These are phyloP conservation scores for Coix lacrymajobi DNA, from an alignment of 176 grass and related monocot species.

Conservation along the genomic window DNA sequence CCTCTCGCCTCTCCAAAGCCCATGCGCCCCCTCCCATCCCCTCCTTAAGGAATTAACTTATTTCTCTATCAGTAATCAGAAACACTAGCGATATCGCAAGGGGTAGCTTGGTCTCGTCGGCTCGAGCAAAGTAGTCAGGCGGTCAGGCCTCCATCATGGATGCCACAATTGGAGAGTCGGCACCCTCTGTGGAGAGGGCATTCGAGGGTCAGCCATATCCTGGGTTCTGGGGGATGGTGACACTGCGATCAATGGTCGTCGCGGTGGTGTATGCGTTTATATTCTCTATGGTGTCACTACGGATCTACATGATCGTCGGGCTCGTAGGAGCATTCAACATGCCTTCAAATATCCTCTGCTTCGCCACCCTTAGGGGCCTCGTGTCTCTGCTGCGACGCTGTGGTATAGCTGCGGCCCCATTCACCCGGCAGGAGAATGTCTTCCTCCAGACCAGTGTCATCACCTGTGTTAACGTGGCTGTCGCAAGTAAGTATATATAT, in stretches of 20 bases:
- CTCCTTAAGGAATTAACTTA: background rate
- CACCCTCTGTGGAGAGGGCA: conserved; percentile 37
- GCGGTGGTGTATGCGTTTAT: conserved; percentile 26
- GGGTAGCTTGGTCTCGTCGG: background rate
- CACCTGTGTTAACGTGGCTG: conserved; percentile 30
- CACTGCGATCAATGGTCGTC: conserved; percentile 28
- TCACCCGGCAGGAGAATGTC: conserved; percentile 66
- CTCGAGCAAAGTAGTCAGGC: background rate
- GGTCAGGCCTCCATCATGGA: conserved; percentile 14
- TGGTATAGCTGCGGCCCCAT: conserved; percentile 13
- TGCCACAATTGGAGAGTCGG: conserved; percentile 23
- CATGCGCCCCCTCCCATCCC: background rate
- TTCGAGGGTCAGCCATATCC: conserved; percentile 39
- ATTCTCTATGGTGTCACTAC: conserved; percentile 39
- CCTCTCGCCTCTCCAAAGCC: background rate
- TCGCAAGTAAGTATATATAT: conserved; percentile 22
- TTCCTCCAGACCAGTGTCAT: conserved; percentile 27
- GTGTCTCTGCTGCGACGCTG: background rate
- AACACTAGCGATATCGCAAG: background rate
- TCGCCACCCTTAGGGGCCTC: conserved; percentile 38
- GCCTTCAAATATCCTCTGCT: conserved; percentile 42
- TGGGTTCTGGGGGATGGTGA: conserved; percentile 35
- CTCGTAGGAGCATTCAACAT: conserved; percentile 49
- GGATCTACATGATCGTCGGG: conserved; percentile 51
- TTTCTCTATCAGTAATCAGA: background rate